A percentile compares a stretch with the other conserved stretches of the same genome.
phyloP scores from a whole-genome alignment of 495 filamentous ascomycete genomes.

The Lineolata rhizophorae region DNA sequence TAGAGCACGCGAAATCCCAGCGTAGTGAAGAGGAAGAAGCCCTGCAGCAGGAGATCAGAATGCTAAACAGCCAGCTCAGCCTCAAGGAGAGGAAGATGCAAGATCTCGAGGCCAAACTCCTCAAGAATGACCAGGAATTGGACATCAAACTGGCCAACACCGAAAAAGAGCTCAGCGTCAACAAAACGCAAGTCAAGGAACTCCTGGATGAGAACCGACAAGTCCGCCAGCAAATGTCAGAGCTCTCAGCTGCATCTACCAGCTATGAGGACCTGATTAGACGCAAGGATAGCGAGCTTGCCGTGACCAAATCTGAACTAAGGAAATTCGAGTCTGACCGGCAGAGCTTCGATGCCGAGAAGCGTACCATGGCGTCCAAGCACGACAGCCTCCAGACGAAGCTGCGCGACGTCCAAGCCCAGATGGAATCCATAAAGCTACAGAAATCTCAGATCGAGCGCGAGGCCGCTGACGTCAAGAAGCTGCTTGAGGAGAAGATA shows the following conservation, averaged over 20 bases:
- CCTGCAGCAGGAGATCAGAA: conserved; percentile 61
- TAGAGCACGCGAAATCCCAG: conserved; percentile 41
- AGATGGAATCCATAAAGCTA: conserved; percentile 65
- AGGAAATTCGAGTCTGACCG: conserved; percentile 59
- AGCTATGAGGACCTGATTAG: conserved; percentile 83
- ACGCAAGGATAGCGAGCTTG: conserved; percentile 83
- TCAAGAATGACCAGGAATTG: conserved; percentile 72
- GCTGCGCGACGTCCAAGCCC: conserved; percentile 66
- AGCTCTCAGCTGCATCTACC: conserved; percentile 79
- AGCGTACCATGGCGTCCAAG: conserved; percentile 38
- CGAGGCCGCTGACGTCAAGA: conserved; percentile 74
- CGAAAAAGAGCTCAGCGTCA: conserved; percentile 57
- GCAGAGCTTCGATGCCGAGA: conserved; percentile 56
- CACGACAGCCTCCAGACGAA: conserved; percentile 61
- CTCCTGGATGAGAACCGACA: conserved; percentile 61
- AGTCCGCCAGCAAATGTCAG: conserved; percentile 65
- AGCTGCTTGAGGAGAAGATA: conserved; percentile 65
- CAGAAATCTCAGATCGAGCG: conserved; percentile 67
- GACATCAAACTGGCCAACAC: conserved; percentile 70
- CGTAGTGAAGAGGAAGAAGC: conserved; percentile 50
- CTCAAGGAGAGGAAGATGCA: conserved; percentile 79
- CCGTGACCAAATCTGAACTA: conserved; percentile 61
- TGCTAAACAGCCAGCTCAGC: conserved; percentile 76
- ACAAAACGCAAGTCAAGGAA: conserved; percentile 48
- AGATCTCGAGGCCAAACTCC: conserved; percentile 64